Evolutionary conservation across 2,329 filamentous ascomycete species (phyloP).

Genomic region (Nemania sp.): DNA sequence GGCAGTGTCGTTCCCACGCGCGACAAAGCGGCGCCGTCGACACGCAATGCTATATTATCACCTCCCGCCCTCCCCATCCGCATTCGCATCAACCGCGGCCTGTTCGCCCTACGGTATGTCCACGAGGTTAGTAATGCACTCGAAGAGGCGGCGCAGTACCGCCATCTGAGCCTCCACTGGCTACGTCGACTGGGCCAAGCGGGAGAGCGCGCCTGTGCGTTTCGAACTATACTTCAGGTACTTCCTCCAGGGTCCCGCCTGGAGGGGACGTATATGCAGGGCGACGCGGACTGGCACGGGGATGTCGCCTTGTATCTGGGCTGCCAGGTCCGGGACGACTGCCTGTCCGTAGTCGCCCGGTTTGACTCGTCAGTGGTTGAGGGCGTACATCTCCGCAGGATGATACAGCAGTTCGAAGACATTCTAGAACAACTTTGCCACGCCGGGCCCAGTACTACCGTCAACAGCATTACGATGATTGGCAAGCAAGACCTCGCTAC

Average conservation of each 20-base stretch:
- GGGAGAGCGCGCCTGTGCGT: slow-evolving; percentile 1
- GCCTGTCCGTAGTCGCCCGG: neutral
- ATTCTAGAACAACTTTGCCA: slow-evolving; percentile 13
- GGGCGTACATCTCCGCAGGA: slow-evolving; percentile 1
- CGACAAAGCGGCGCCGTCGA: neutral
- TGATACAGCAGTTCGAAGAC: slow-evolving; percentile 16
- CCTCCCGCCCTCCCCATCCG: neutral
- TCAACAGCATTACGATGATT: neutral
- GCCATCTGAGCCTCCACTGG: slow-evolving; percentile 1
- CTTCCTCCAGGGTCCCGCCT: neutral
- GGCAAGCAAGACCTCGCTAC: neutral
- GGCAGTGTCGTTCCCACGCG: neutral
- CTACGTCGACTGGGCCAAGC: neutral
- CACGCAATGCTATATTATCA: neutral
- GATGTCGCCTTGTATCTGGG: neutral
- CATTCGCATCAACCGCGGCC: neutral
- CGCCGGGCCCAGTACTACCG: neutral
- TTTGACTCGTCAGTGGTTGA: neutral
- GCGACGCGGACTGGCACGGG: neutral
- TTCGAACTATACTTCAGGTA: slow-evolving; percentile 4
- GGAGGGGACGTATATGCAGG: neutral
- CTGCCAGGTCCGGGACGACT: neutral
- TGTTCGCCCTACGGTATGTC: neutral
- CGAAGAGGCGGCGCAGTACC: neutral
- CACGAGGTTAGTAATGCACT: neutral